A percentile compares a stretch with the other conserved stretches of the same genome.
These are phyloP conservation scores for Magnusiomyces tetraspermus DNA, from an alignment of 1,139 yeast genomes.

Conservation along the genomic window DNA sequence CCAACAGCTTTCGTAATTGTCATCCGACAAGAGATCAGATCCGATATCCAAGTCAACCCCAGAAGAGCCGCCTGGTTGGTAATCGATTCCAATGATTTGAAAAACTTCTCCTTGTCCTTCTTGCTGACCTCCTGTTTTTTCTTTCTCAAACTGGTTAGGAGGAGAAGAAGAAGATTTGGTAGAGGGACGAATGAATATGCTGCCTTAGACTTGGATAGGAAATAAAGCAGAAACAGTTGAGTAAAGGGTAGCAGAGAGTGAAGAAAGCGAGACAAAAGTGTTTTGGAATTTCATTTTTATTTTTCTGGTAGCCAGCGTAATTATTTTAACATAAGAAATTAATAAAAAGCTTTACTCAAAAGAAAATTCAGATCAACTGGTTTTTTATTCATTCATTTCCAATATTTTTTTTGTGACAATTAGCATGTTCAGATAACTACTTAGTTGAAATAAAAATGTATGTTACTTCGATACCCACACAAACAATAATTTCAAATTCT, in stretches of 20 bases:
- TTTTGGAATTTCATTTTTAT: background rate
- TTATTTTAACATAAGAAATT: background rate
- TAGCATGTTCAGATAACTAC: too few species aligned
- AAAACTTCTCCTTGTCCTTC: conserved; percentile 43
- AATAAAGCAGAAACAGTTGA: conserved; percentile 31
- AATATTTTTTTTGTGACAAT: too few species aligned
- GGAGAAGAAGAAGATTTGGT: conserved; percentile 29
- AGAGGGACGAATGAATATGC: conserved; percentile 41
- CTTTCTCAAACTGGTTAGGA: too few species aligned
- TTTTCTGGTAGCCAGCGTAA: background rate
- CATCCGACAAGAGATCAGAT: conserved; percentile 67
- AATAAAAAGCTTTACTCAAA: background rate
- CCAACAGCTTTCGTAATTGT: conserved; percentile 16
- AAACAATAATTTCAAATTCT: too few species aligned
- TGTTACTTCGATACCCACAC: background rate
- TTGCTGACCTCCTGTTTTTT: too few species aligned
- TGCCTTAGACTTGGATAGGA: conserved; percentile 39
- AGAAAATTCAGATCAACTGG: background rate
- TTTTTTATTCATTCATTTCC: too few species aligned
- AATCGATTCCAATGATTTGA: conserved; percentile 53
- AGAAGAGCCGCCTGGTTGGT: conserved; percentile 68
- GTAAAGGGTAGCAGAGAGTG: too few species aligned
- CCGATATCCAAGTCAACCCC: conserved; percentile 39
- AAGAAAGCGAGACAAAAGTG: background rate
- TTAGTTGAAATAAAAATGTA: too few species aligned